These are phyloP conservation scores for Boletus barrowsii DNA, from an alignment of 768 basidiomycete species.

Conservation along the genomic window DNA sequence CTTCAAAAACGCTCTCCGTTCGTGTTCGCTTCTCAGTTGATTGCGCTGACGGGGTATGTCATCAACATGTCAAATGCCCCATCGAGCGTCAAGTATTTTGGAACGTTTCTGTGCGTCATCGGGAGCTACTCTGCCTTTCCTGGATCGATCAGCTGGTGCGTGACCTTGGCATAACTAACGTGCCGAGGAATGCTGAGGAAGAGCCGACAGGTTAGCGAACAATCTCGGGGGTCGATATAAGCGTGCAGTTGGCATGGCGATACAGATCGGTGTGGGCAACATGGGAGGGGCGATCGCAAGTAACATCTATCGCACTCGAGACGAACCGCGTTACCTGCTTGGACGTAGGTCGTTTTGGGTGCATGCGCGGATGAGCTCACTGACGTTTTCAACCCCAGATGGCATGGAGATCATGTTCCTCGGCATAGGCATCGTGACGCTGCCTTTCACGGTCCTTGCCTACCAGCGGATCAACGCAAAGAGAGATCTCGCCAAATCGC, in stretches of 20 bases:
- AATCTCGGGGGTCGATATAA: conserved; percentile 1
- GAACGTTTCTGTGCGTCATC: background rate
- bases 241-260: background rate
- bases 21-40: background rate
- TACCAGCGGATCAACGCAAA: background rate
- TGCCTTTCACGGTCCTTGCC: background rate
- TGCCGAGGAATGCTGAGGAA: background rate
- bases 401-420: background rate
- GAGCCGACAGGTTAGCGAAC: background rate
- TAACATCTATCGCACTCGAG: background rate
- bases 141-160: conserved; percentile 2
- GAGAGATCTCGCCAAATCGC: background rate
- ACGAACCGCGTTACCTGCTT: background rate
- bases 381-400: background rate
- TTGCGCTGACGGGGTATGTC: background rate
- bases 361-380: background rate
- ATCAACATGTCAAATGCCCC: conserved; percentile 1
- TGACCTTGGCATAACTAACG: background rate
- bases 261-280: conserved; percentile 1
- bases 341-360: background rate
- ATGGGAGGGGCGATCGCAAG: background rate
- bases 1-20: conserved; percentile 1
- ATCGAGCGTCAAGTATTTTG: background rate
- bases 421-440: background rate
- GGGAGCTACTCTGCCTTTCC: background rate